These are phyloP conservation scores for Aspergillus glaucus DNA, from an alignment of 2,329 filamentous ascomycete species.

Conservation along the genomic window DNA sequence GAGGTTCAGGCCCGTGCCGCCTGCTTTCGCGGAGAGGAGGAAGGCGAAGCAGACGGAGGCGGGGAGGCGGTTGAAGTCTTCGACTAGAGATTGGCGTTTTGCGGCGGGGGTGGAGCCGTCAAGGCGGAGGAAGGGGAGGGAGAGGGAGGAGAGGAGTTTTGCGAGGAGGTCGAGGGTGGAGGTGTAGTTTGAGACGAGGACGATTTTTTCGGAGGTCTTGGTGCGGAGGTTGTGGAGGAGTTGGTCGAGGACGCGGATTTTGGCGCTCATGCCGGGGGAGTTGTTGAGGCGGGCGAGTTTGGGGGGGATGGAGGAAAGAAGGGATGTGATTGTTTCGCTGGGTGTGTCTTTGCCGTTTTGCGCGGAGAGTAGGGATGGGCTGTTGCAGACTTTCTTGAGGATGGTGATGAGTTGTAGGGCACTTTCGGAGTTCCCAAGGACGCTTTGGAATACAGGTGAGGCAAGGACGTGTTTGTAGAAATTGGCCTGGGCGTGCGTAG, in stretches of 20 bases:
- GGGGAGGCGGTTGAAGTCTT: constrained; percentile 60
- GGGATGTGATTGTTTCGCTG: constrained; percentile 41
- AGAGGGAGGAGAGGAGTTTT: constrained; percentile 54
- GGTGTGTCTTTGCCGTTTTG: constrained; percentile 44
- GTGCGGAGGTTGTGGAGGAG: constrained; percentile 56
- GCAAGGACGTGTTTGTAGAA: constrained; percentile 59
- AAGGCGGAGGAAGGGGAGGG: constrained; percentile 59
- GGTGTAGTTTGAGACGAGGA: constrained; percentile 71
- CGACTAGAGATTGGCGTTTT: constrained; percentile 62
- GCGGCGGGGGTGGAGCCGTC: constrained; percentile 60
- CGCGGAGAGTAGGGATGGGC: constrained; percentile 55
- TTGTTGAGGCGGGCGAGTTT: constrained; percentile 49
- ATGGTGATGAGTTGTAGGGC: constrained; percentile 65
- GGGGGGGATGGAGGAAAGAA: constrained; percentile 50
- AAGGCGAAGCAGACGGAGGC: constrained; percentile 59
- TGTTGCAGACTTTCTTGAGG: constrained; percentile 69
- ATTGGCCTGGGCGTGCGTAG: constrained; percentile 54
- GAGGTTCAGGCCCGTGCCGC: constrained; percentile 63
- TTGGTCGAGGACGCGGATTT: constrained; percentile 61
- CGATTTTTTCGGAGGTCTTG: constrained; percentile 62
- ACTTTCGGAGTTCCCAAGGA: constrained; percentile 56
- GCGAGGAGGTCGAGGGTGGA: constrained; percentile 63
- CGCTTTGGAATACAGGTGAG: constrained; percentile 57
- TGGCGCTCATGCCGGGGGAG: constrained; percentile 55
- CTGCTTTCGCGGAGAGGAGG: constrained; percentile 65